These are phyloP conservation scores for Endocalyx cinctus DNA, from an alignment of 2,329 filamentous ascomycete species.

Conservation along the genomic window DNA sequence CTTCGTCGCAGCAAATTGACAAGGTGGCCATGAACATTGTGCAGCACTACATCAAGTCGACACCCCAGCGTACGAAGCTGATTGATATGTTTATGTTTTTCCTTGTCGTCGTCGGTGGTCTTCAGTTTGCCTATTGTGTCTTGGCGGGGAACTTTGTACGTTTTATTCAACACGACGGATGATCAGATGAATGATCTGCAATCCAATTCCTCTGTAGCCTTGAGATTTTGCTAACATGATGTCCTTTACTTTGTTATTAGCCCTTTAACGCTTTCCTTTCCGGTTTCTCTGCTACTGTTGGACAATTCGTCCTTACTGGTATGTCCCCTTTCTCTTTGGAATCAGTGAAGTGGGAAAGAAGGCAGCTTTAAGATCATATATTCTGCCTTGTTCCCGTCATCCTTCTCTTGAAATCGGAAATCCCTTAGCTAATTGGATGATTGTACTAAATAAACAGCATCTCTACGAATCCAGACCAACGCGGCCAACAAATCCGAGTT, in stretches of 20 bases:
- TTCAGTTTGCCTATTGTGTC: constrained; percentile 93
- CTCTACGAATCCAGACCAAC: constrained; percentile 87
- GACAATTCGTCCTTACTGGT: constrained; percentile 95
- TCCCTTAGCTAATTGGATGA: no score
- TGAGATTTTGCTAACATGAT: no score
- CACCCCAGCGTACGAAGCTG: constrained; percentile 86
- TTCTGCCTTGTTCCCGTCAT: no score
- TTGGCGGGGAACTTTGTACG: constrained; percentile 91
- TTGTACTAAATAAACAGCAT: constrained; percentile 40
- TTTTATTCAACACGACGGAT: no score
- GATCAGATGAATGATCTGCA: no score
- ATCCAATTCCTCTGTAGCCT: no score
- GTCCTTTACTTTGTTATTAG: no score
- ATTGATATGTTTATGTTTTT: constrained; percentile 90
- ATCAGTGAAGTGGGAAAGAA: background rate
- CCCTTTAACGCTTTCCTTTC: constrained; percentile 98
- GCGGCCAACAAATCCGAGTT: constrained; percentile 76
- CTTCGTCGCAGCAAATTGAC: constrained; percentile 34
- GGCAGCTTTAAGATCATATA: no score
- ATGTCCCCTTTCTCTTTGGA: constrained; percentile 29
- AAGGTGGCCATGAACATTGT: constrained; percentile 67
- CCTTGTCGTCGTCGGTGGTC: constrained; percentile 74
- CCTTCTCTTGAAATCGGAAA: no score
- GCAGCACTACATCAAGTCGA: constrained; percentile 73
- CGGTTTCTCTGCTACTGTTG: constrained; percentile 89